phyloP scores from a whole-genome alignment of 805 yeast genomes.

The Ogataea corticis region DNA sequence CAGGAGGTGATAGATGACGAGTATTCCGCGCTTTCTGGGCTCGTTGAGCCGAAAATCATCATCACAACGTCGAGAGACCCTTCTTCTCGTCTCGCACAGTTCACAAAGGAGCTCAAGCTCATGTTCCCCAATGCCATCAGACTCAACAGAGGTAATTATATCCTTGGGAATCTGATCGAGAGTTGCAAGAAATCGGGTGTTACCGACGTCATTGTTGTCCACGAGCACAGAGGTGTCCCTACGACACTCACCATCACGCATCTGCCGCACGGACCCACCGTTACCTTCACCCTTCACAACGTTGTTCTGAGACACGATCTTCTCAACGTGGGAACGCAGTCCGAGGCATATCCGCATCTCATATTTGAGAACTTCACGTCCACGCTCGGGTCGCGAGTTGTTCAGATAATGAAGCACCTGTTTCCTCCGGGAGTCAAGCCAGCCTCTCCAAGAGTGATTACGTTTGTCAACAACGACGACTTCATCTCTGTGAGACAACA shows the following conservation, averaged over 20 bases:
- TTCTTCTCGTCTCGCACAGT: conserved; percentile 79
- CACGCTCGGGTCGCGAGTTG: conserved; percentile 80
- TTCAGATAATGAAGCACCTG: conserved; percentile 75
- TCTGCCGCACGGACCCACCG: conserved; percentile 98
- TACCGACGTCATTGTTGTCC: conserved; percentile 81
- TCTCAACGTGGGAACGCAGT: conserved; percentile 77
- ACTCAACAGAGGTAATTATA: conserved; percentile 89
- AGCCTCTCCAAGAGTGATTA: conserved; percentile 87
- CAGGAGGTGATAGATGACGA: conserved; percentile 75
- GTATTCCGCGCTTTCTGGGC: conserved; percentile 82
- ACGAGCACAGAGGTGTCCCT: conserved; percentile 98
- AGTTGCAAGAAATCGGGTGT: conserved; percentile 78
- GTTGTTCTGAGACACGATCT: conserved; percentile 94
- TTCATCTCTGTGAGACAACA: conserved; percentile 95
- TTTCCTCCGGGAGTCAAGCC: conserved; percentile 97
- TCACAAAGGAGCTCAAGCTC: conserved; percentile 87
- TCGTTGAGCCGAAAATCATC: conserved; percentile 84
- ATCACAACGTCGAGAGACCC: conserved; percentile 96
- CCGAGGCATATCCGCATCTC: conserved; percentile 92
- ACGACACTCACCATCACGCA: conserved; percentile 90
- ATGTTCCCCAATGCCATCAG: conserved; percentile 88
- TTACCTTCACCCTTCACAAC: conserved; percentile 89
- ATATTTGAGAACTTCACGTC: conserved; percentile 88
- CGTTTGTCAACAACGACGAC: conserved; percentile 88
- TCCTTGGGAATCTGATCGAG: conserved; percentile 79